A percentile compares a stretch with the other conserved stretches of the same genome.
phyloP scores from a whole-genome alignment of 2,329 filamentous ascomycete species.

The Capronia coronata region DNA sequence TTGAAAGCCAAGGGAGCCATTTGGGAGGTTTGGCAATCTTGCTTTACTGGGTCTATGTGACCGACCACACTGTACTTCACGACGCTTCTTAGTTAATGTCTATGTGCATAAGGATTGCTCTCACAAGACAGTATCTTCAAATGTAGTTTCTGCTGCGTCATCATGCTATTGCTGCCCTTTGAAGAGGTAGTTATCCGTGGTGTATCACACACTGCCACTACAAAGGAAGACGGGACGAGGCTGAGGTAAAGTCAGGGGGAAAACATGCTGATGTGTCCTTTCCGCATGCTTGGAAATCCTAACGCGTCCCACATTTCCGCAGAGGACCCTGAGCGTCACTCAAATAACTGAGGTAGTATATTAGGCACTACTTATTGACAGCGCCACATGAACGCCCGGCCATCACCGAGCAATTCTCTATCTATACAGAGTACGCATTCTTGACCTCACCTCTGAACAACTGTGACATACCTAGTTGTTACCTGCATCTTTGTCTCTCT shows the following conservation, averaged over 20 bases:
- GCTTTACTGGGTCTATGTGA: neutral
- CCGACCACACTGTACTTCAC: too few relatives aligned
- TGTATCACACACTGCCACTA: too few relatives aligned
- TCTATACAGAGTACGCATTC: too few relatives aligned
- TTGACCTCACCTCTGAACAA: too few relatives aligned
- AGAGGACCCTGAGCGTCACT: neutral
- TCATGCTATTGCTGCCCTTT: too few relatives aligned
- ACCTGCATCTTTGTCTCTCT: neutral
- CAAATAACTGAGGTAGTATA: too few relatives aligned
- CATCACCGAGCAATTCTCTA: neutral
- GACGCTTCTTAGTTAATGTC: neutral
- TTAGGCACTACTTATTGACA: too few relatives aligned
- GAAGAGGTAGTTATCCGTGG: too few relatives aligned
- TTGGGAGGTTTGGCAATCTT: neutral
- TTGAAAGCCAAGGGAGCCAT: constrained; percentile 7
- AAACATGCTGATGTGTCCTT: constrained; percentile 11
- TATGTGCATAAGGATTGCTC: neutral
- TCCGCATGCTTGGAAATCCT: constrained; percentile 18
- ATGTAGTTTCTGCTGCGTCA: too few relatives aligned
- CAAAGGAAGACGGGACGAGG: constrained; percentile 5
- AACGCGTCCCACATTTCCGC: neutral
- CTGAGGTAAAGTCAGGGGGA: constrained; percentile 7
- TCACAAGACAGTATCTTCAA: neutral
- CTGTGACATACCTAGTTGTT: neutral
- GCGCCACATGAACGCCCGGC: neutral